phyloP scores from a whole-genome alignment of 2,329 filamentous ascomycete genomes.

The Xylaria digitata region DNA sequence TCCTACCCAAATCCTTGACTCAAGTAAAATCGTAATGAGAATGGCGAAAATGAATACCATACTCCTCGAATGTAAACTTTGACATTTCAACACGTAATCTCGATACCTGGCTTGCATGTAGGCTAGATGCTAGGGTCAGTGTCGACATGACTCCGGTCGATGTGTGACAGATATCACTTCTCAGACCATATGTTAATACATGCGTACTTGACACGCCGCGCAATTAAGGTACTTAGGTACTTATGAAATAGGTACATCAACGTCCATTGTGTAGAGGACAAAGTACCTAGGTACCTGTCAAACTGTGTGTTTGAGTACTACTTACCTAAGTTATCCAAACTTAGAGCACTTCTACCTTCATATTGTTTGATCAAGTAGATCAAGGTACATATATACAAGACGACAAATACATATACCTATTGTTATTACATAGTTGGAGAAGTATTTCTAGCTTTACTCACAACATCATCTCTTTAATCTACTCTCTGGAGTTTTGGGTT shows the following conservation, averaged over 20 bases:
- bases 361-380: too few species aligned
- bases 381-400: background rate
- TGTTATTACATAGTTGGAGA: background rate
- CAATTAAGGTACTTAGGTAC: background rate
- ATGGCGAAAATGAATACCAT: background rate
- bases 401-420: background rate
- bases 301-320: too few species aligned
- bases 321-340: too few species aligned
- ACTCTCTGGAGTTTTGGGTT: background rate
- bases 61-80: too few species aligned
- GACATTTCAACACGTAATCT: background rate
- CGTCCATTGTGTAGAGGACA: too few species aligned
- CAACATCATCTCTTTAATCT: background rate
- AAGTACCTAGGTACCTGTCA: too few species aligned
- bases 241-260: background rate
- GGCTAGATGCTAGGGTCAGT: background rate
- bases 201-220: background rate
- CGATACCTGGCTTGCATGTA: background rate
- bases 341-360: too few species aligned
- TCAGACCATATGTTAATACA: background rate
- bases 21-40: background rate
- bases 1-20: background rate
- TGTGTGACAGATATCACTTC: background rate
- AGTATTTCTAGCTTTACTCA: background rate
- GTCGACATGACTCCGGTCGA: background rate